Conservation (phyloP, 495 filamentous ascomycete species). For the Neurospora sp. region DNA sequence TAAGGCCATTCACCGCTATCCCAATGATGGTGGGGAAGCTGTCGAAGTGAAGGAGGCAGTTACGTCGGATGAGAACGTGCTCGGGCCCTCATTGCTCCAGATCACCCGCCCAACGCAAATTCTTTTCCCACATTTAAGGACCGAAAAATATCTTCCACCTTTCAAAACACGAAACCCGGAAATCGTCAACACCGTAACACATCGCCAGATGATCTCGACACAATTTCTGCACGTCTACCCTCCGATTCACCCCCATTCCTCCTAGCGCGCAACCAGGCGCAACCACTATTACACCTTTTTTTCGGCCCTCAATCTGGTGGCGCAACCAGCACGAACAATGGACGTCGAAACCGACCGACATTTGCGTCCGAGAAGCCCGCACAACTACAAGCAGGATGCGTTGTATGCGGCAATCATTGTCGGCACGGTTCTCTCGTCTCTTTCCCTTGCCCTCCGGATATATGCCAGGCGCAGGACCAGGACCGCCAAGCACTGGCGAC, state of each 20-base stretch:
- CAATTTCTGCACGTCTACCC: too few relatives aligned
- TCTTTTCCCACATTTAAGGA: not conserved
- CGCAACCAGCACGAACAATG: too few relatives aligned
- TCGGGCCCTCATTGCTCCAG: not conserved
- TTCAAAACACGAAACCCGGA: too few relatives aligned
- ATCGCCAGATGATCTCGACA: too few relatives aligned
- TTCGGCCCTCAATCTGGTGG: too few relatives aligned
- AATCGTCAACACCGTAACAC: too few relatives aligned
- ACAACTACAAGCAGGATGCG: not conserved
- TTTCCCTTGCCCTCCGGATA: too few relatives aligned
- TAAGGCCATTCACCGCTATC: not conserved
- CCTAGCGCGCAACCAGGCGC: too few relatives aligned
- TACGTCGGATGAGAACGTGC: not conserved
- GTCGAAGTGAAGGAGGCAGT: not conserved
- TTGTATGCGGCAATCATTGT: not conserved
- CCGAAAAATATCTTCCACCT: not conserved
- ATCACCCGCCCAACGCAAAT: not conserved
- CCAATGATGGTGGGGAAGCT: not conserved
- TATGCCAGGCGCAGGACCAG: not conserved
- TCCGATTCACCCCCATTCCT: too few relatives aligned
- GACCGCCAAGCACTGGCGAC: not conserved
- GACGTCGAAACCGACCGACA: too few relatives aligned
- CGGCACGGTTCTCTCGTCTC: not conserved
- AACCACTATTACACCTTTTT: too few relatives aligned
- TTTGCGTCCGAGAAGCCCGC: not conserved